Evolutionary conservation across 2,329 filamentous ascomycete genomes (phyloP), one percentile per base, ranked within the genome.

Genomic region (Didymella arachidicola): DNA sequence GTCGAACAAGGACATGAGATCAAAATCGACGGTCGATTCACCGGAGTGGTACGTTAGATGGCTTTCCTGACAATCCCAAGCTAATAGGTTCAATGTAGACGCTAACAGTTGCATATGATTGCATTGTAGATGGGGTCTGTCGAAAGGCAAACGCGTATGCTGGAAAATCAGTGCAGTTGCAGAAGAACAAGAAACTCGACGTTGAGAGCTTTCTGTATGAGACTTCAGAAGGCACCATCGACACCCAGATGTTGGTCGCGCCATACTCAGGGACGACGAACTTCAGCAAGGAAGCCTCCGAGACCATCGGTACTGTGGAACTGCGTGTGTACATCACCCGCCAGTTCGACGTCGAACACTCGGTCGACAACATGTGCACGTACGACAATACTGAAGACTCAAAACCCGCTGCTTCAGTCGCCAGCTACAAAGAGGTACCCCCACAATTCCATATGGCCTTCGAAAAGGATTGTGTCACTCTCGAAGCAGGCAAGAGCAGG

Each of bases 241-340:
- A 95, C 61, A 98, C 95, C 0, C 92, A 89, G 6, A 86, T 99
- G 69, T 95, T 96, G 74, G 94, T 98, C 2, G 91, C 91, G 1
- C 93, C 93, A 29, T 92, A 97, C 2, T 90, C 89, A 29, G 45
- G 41, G 7, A 14, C 59, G 1, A 25, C 12, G 0, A 34, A 51
- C 6, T 53, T 55, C 2, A 57, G 63, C 47, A 54, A 55, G 7
- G 56, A 67, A 4, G 52, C 14, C 0, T 30, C 18, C 1, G 67
- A 71, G 42, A 69, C 57, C 0, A 60, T 76, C 7, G 75, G 74
- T 2, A 73, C 67, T 0, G 65, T 77, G 4, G 74, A 78, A 45
- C n/a, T 77, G 5, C 69, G 68, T 0, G 30, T 77, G 2, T 75
- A 64, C 11, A 53, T 74, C 6, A 61, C 66, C 1, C 70, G 72